Evolutionary conservation across 345 rosid genomes (phyloP).

Genomic region (Kernera saxatilis): DNA sequence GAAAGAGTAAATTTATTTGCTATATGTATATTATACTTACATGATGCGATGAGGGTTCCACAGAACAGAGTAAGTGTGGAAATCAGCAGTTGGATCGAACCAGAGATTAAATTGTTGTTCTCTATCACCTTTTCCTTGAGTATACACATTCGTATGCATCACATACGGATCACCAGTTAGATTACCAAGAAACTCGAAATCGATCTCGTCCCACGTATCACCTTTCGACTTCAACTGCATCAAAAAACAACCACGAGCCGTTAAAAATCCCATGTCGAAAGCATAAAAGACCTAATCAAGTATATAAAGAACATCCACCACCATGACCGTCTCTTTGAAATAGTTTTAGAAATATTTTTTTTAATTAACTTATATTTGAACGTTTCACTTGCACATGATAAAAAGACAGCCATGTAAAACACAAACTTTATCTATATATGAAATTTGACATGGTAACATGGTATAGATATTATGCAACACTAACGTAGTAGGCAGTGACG

Average conservation of each 20-base stretch:
- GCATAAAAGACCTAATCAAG: neutral
- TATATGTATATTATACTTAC: conserved; percentile 33
- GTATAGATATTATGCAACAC: conserved; percentile 10
- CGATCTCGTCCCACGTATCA: conserved; percentile 61
- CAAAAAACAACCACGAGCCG: neutral
- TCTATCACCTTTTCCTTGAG: conserved; percentile 62
- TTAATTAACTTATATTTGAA: too few species aligned
- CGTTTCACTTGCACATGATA: neutral
- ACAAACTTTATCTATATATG: neutral
- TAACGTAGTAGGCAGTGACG: conserved; percentile 50
- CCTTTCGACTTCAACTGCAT: conserved; percentile 56
- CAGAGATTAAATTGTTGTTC: conserved; percentile 73
- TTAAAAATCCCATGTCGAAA: neutral
- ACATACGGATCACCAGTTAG: conserved; percentile 56
- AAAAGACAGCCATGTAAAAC: neutral
- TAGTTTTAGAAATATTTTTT: too few species aligned
- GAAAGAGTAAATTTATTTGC: neutral
- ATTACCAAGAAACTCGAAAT: conserved; percentile 76
- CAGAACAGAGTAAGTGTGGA: conserved; percentile 65
- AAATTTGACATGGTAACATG: neutral
- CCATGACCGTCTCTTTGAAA: too few species aligned
- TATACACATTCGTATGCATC: conserved; percentile 61
- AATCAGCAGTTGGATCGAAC: conserved; percentile 65
- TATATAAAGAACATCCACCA: neutral
- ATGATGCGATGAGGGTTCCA: conserved; percentile 55